phyloP scores from a whole-genome alignment of 768 basidiomycete genomes.

The Leccinum subgranulosum region DNA sequence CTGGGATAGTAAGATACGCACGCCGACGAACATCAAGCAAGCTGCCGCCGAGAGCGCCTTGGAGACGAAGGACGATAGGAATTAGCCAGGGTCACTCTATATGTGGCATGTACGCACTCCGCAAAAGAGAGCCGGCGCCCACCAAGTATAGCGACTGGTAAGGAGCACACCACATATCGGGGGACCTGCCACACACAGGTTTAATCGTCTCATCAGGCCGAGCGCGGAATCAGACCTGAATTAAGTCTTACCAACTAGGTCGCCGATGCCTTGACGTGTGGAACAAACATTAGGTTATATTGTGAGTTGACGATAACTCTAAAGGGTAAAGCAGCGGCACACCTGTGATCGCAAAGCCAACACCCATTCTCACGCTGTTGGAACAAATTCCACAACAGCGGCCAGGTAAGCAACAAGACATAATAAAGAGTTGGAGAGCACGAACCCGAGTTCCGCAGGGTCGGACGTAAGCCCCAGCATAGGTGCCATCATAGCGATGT shows the following conservation, averaged over 20 bases:
- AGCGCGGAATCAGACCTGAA: neutral
- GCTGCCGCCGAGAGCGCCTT: constrained; percentile 6
- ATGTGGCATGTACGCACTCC: constrained; percentile 30
- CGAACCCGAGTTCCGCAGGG: constrained; percentile 50
- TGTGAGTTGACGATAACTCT: neutral
- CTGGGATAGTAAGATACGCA: constrained; percentile 8
- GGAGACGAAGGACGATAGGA: neutral
- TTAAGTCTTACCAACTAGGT: constrained; percentile 15
- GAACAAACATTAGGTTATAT: neutral
- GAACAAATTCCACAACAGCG: neutral
- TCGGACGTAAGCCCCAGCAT: constrained; percentile 44
- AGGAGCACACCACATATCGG: constrained; percentile 59
- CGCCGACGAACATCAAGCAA: constrained; percentile 7
- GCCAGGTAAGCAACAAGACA: neutral
- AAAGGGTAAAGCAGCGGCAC: constrained; percentile 1
- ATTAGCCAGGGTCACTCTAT: neutral
- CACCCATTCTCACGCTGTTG: constrained; percentile 38
- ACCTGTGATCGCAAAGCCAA: constrained; percentile 46
- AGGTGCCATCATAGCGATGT: constrained; percentile 40
- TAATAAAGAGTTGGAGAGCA: neutral
- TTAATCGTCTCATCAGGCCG: neutral
- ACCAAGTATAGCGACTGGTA: constrained; percentile 50
- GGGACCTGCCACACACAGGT: constrained; percentile 38
- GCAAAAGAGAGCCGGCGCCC: constrained; percentile 52
- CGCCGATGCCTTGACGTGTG: constrained; percentile 19